Base-by-base conservation (phyloP, 768 basidiomycete species). In the Amanita subjunquillea region DNA sequence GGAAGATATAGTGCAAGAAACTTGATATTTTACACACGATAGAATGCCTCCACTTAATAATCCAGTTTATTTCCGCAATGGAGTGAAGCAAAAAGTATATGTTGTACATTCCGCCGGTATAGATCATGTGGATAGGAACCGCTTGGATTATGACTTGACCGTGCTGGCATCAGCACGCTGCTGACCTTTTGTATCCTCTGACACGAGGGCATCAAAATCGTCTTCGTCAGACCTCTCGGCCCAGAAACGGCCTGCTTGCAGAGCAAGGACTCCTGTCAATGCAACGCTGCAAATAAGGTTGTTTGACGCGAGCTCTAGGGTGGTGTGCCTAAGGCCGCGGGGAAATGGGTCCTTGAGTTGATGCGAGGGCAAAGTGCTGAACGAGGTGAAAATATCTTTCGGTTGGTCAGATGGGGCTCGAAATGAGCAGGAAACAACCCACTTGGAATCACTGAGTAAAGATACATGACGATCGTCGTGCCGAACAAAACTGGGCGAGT, bases 1-100 rank as follows among this genome's bases (percentile, higher is more conserved):
- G 70, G 95, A 96, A 72, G 94, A 98, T 65, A 95, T 97, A 59
- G 83, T 96, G 38, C 83, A 88, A 64, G 87, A 89, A 62, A 76
- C 69, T 63, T 64, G 54, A 27, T 34, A 13, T 13, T 34, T 48
- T 42, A 39, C 42, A 34, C 45, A 20, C 13, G 4, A 45, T 42
- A 37, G 22, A 23, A 25, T 38, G 53, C 27, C 20, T 32, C 17
- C 23, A 37, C 9, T 27, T 54, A 48, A 46, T 46, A 9, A 27
- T 40, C 22, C 45, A n/a, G 20, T 38, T 30, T 17, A 38, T 36
- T 47, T 25, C 44, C 44, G 27, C 32, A 20, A 32, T 15, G 32
- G 23, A 43, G 41, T 15, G 27, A 43, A 44, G 22, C 15, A 46
- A 52, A 32, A n/a, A 52, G 37, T 45, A 45, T 51, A 51, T 55